Conservation (phyloP, 495 filamentous ascomycete species). For the Xylaria scruposa region DNA sequence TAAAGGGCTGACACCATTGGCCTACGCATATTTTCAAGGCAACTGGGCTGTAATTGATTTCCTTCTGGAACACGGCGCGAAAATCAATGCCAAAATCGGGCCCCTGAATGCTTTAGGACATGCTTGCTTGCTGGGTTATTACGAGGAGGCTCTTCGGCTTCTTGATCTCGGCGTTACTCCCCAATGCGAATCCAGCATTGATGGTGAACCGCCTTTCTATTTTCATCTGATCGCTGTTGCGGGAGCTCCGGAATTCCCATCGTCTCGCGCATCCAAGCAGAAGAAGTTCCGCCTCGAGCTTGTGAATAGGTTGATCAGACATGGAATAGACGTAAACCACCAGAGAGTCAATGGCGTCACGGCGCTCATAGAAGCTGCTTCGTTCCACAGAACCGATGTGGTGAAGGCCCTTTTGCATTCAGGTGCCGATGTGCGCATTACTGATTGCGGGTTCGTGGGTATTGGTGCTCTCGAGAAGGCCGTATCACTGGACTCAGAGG, state of each 20-base stretch:
- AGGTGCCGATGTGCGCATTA: slow-evolving; percentile 35
- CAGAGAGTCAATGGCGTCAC: slow-evolving; percentile 21
- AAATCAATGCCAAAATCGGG: slow-evolving; percentile 40
- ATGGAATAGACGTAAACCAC: slow-evolving; percentile 29
- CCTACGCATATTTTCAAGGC: slow-evolving; percentile 43
- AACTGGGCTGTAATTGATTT: slow-evolving; percentile 43
- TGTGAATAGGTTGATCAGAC: slow-evolving; percentile 29
- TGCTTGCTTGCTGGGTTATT: slow-evolving; percentile 44
- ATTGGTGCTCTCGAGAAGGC: neutral
- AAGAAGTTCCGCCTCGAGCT: slow-evolving; percentile 5
- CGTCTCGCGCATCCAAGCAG: slow-evolving; percentile 29
- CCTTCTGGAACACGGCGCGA: slow-evolving; percentile 42
- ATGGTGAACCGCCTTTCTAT: slow-evolving; percentile 32
- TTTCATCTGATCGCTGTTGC: slow-evolving; percentile 44
- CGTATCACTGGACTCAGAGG: neutral
- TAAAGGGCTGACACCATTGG: slow-evolving; percentile 42
- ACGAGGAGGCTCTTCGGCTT: slow-evolving; percentile 39
- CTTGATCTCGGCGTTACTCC: slow-evolving; percentile 40
- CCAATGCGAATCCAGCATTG: neutral
- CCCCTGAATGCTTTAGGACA: slow-evolving; percentile 46
- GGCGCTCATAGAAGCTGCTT: slow-evolving; percentile 29
- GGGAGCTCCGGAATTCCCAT: neutral
- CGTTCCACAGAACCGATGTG: slow-evolving; percentile 22
- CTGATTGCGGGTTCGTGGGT: slow-evolving; percentile 27
- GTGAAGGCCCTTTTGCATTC: slow-evolving; percentile 38